A percentile compares a stretch with the other conserved stretches of the same genome.
Conservation (phyloP, 495 filamentous ascomycete genomes). For the Hypoxylon lienhwacheense region DNA sequence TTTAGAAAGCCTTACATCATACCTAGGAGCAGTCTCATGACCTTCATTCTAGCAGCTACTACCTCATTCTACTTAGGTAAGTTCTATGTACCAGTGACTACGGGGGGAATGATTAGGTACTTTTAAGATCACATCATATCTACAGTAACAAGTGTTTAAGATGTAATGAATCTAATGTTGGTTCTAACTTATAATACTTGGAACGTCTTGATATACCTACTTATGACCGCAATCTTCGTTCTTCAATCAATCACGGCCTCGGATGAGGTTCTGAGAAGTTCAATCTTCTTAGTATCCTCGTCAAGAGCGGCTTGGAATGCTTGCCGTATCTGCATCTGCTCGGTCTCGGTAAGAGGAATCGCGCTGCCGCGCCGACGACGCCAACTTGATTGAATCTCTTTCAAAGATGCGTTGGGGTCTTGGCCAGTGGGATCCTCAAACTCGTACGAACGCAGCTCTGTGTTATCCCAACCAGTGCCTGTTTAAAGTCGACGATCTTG, state of each 20-base stretch:
- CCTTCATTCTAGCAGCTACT: too few relatives aligned
- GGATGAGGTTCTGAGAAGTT: background rate
- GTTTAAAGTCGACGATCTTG: background rate
- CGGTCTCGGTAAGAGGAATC: constrained; percentile 50
- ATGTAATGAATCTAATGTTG: too few relatives aligned
- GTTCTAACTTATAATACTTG: too few relatives aligned
- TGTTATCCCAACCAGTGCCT: constrained; percentile 85
- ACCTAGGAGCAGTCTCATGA: too few relatives aligned
- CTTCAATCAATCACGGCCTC: constrained; percentile 10
- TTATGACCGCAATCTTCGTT: background rate
- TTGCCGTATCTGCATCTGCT: constrained; percentile 45
- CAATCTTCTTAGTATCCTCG: constrained; percentile 25
- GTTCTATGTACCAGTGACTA: too few relatives aligned
- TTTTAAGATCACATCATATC: too few relatives aligned
- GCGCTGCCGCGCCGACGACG: constrained; percentile 50
- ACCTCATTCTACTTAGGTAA: too few relatives aligned
- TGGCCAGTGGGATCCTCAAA: constrained; percentile 61
- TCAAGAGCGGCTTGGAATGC: constrained; percentile 36
- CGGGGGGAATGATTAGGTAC: too few relatives aligned
- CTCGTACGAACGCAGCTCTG: constrained; percentile 74
- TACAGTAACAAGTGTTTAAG: too few relatives aligned
- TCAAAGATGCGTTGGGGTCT: constrained; percentile 61
- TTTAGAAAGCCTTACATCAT: too few relatives aligned
- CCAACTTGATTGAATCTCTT: constrained; percentile 63
- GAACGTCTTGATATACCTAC: too few relatives aligned